Evolutionary conservation across 148 eudicot species (phyloP), one percentile per base, ranked within the genome.

Genomic region (Vaccinium macrocarpon): DNA sequence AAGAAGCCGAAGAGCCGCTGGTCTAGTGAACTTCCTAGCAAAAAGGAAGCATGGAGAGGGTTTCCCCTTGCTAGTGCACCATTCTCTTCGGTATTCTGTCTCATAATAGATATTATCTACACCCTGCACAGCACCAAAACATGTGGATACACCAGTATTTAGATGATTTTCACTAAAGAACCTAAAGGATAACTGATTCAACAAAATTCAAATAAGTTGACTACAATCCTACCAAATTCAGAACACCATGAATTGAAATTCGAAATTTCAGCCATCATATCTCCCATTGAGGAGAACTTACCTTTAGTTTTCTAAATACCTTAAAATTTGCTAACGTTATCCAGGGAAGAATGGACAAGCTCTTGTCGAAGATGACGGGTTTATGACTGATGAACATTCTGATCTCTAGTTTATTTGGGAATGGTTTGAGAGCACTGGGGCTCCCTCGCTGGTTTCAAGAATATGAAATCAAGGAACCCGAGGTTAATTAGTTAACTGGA

Each of bases 11-110:
- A 92, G 82, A 84, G 94, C 98, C 56, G 98, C 97, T 81, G 98
- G 96, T 81, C 95, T 89, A 56, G 96, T 90, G 86, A 94, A 95
- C 82, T 95, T 95, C 83, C 98, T 95, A 2, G 97, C 98, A 81
- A 95, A 95, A 84, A 95, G 94, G 89, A 95, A 95, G 91, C 98
- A 95, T 32, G 91, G 89, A 14, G 96, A 88, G 51, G 96, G 95
- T 81, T 90, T 93, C 53, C 94, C 98, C 88, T 93, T 93, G 89
- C 92, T 93, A 85, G 90, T 93, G 94, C 98, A 94, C 98, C 98
- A 95, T 85, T 95, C 98, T 89, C 94, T 92, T 83, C 97, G 86
- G 81, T 92, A 84, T 86, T 95, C 98, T 12, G 98, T 95, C 87
- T 94, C 98, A 77, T 91, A 95, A 85, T 90, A 81, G 87, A 95